Conservation (phyloP, 2,329 filamentous ascomycete genomes). For the Xylariaceae sp. region DNA sequence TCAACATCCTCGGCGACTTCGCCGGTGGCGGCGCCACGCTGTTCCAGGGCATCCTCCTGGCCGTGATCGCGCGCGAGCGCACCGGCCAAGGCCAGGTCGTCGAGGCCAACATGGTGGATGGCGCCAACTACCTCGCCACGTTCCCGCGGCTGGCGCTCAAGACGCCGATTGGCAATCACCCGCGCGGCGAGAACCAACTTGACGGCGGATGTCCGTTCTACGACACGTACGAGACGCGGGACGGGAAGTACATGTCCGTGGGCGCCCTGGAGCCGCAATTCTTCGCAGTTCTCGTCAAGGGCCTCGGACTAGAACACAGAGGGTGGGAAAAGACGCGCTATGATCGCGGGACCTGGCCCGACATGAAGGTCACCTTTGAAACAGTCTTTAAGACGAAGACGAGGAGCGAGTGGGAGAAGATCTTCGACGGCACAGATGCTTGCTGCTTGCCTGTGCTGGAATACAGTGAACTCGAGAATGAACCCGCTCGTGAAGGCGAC, state of each 20-base stretch:
- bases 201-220: conserved; percentile 91
- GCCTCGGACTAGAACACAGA: conserved; percentile 64
- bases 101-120: conserved; percentile 97
- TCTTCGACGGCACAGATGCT: conserved; percentile 91
- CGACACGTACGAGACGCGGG: conserved; percentile 84
- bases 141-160: conserved; percentile 75
- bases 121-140: conserved; percentile 76
- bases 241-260: conserved; percentile 83
- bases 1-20: conserved; percentile 88
- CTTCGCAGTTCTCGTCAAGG: conserved; percentile 71
- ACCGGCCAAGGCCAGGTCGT: conserved; percentile 84
- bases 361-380: conserved; percentile 67
- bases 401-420: conserved; percentile 78
- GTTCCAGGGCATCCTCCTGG: conserved; percentile 82
- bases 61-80: conserved; percentile 69
- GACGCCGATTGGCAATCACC: conserved; percentile 65
- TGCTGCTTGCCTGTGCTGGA: conserved; percentile 89
- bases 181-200: conserved; percentile 77
- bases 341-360: conserved; percentile 72
- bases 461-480: conserved; percentile 54
- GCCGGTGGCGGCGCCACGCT: conserved; percentile 86
- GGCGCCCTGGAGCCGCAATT: conserved; percentile 91
- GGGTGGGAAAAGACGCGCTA: conserved; percentile 61
- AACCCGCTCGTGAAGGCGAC: conserved; percentile 62
- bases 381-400: conserved; percentile 72